Evolutionary conservation across 2,329 filamentous ascomycete genomes (phyloP).

Genomic region (Fusarium stilboides): DNA sequence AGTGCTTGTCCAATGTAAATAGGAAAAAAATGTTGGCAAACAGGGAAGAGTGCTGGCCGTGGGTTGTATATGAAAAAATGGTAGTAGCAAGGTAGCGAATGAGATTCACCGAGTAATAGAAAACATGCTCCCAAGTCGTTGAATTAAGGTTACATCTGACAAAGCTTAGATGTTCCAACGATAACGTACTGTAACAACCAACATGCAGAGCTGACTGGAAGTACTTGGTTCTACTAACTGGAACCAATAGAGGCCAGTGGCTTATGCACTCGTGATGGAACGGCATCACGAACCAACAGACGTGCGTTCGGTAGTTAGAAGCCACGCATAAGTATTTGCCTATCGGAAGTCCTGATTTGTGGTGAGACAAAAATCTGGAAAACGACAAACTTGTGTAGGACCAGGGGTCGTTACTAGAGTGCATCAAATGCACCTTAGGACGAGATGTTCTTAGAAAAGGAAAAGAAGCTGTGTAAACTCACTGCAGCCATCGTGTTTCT

Average conservation of each 20-base stretch:
- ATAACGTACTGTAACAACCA: not conserved
- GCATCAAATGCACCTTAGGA: not conserved
- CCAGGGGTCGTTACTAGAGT: not conserved
- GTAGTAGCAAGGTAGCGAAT: not conserved
- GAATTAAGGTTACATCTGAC: slow-evolving; percentile 30
- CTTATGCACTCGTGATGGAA: slow-evolving; percentile 10
- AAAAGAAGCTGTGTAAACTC: no score
- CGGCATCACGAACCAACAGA: not conserved
- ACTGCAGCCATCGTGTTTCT: no score
- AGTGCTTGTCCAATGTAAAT: slow-evolving; percentile 11
- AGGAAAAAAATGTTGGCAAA: not conserved
- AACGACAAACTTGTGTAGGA: no score
- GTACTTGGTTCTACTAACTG: not conserved
- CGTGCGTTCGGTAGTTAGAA: not conserved
- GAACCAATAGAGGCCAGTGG: slow-evolving; percentile 9
- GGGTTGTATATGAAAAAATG: not conserved
- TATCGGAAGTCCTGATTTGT: no score
- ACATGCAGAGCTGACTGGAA: slow-evolving; percentile 1
- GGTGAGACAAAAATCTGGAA: not conserved
- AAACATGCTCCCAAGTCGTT: not conserved
- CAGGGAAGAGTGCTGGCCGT: not conserved
- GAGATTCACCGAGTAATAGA: not conserved
- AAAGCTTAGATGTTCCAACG: not conserved
- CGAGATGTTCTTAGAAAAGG: not conserved
- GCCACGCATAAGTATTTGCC: not conserved